Base-by-base conservation (phyloP, 1,139 yeast genomes). In the Debaryomycetaceae sp. region DNA sequence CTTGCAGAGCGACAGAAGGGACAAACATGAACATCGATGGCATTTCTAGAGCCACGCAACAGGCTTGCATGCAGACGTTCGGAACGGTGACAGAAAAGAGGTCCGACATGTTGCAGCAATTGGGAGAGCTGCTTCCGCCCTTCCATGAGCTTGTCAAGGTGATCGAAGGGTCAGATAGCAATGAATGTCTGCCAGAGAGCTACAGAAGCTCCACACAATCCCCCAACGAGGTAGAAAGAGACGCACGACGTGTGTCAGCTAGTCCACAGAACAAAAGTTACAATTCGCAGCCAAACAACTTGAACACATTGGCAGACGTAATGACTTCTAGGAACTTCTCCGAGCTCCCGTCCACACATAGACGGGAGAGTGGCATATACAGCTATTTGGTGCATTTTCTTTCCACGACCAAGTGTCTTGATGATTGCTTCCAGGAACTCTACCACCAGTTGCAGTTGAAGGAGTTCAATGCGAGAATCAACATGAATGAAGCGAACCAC, bases 301-400 rank as follows among this genome's bases (percentile, higher is more conserved):
- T 27, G 31, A 27, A 27, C 6, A 36, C 39, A 8, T 23, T 42
- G 14, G 45, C 42, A 5, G 17, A 40, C 24, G 36, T 36, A n/a
- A 27, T 42, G 8, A 24, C 40, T 7, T 31, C 27, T 6, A 40
- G 41, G 17, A 40, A 44, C 40, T 43, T 44, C 29, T 35, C 39
- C 8, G 38, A 42, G 9, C 37, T 39, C 13, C 38, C 41, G 5
- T 37, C 42, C 8, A 37, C 40, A 3, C 41, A 38, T 27, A 35
- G 35, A 17, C 42, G 41, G 37, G 51, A 48, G 37, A 44, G 44
- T 27, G 41, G 45, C 17, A 39, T 42, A 9, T 43, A 42, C 14
- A 24, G 39, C 1, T 46, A 36, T 41, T 31, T 49, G 29, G 38
- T 42, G 5, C 37, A 42, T 38, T 49, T 48, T 38, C 42, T 45